Percentiles rank a stretch among this genome's conserved stretches.
Evolutionary conservation across 169 alveolate genomes (phyloP).

Genomic region (Theileria orientalis): DNA sequence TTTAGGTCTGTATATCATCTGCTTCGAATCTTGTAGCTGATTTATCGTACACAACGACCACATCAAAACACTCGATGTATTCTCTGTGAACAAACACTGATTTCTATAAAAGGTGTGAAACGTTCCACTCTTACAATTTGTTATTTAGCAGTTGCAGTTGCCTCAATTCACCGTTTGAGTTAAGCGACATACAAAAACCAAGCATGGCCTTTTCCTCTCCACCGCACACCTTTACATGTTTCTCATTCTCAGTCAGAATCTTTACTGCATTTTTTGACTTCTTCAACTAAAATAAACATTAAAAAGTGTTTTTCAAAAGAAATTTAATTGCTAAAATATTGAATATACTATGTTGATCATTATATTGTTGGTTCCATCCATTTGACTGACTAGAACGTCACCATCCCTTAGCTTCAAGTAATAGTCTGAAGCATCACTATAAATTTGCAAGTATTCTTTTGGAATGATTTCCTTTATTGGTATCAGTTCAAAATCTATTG

Average conservation of each 20-base stretch:
- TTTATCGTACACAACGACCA: conserved; percentile 33
- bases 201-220: conserved; percentile 14
- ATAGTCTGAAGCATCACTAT: conserved; percentile 25
- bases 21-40: conserved; percentile 18
- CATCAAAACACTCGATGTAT: conserved; percentile 23
- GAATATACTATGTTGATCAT: background rate
- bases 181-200: conserved; percentile 56
- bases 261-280: conserved; percentile 10
- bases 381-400: background rate
- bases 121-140: conserved; percentile 13
- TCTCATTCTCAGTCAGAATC: conserved; percentile 4
- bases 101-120: conserved; percentile 10
- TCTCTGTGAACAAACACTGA: conserved; percentile 42
- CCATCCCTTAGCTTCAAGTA: conserved; percentile 32
- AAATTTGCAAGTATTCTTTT: conserved; percentile 9
- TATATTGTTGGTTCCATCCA: background rate
- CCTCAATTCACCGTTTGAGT: conserved; percentile 22
- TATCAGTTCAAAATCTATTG: conserved; percentile 39
- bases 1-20: conserved; percentile 34
- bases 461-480: conserved; percentile 32
- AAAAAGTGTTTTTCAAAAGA: conserved; percentile 8
- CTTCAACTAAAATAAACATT: conserved; percentile 30
- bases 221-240: conserved; percentile 31
- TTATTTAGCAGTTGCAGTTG: conserved; percentile 23
- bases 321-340: background rate